These are phyloP conservation scores for Chaetoceros muelleri DNA, from an alignment of 108 stramenopile genomes.

Conservation along the genomic window DNA sequence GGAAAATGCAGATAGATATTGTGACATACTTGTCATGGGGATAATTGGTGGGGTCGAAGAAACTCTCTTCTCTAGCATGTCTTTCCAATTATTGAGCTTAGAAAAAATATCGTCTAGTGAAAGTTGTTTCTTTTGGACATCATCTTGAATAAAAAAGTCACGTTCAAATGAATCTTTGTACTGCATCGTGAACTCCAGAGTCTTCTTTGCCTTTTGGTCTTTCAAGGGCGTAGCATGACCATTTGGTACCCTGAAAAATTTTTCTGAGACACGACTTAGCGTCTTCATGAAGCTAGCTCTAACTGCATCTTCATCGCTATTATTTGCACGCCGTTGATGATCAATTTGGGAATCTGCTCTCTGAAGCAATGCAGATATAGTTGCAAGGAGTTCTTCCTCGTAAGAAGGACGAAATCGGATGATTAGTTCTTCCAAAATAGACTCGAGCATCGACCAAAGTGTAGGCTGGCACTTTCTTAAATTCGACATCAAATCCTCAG, in stretches of 20 bases:
- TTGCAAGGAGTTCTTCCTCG: constrained; percentile 84
- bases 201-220: constrained; percentile 54
- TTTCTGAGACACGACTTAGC: constrained; percentile 48
- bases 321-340: constrained; percentile 14
- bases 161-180: constrained; percentile 51
- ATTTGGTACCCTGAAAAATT: constrained; percentile 51
- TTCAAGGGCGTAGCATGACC: constrained; percentile 18
- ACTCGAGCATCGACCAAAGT: constrained; percentile 81
- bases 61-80: constrained; percentile 51
- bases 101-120: constrained; percentile 36
- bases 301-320: constrained; percentile 28
- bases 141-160: constrained; percentile 42
- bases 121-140: constrained; percentile 25
- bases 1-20: constrained; percentile 54
- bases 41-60: constrained; percentile 37
- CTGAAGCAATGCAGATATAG: constrained; percentile 69
- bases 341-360: constrained; percentile 44
- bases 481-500: constrained; percentile 82
- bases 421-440: constrained; percentile 87
- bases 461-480: constrained; percentile 76
- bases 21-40: constrained; percentile 54
- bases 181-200: constrained; percentile 52
- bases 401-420: constrained; percentile 82
- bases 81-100: constrained; percentile 58
- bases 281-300: constrained; percentile 47